Evolutionary conservation across 2,329 filamentous ascomycete genomes (phyloP).

Genomic region (Dendrostoma leiphaemia): DNA sequence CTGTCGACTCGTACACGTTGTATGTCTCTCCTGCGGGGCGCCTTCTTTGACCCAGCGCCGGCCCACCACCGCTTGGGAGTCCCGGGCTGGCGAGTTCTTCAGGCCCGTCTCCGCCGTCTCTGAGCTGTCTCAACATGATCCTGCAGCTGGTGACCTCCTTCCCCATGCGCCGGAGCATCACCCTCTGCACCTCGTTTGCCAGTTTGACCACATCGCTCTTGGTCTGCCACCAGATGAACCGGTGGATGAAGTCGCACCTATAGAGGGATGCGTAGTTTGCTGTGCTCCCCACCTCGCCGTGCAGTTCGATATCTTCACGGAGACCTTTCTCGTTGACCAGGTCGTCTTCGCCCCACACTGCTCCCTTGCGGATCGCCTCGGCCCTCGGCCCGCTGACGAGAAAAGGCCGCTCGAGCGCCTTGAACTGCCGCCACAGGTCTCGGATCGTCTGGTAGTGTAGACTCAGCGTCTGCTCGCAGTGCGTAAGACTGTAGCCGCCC

Average conservation of each 20-base stretch:
- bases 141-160: slow-evolving; percentile 20
- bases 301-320: slow-evolving; percentile 14
- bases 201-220: slow-evolving; percentile 19
- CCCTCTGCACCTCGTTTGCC: slow-evolving; percentile 17
- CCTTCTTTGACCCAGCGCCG: slow-evolving; percentile 1
- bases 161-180: slow-evolving; percentile 21
- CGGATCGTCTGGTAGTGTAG: slow-evolving; percentile 21
- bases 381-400: slow-evolving; percentile 13
- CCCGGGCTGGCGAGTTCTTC: not conserved
- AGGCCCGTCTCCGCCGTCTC: slow-evolving; percentile 1
- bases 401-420: slow-evolving; percentile 22
- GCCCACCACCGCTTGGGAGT: not conserved
- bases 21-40: slow-evolving; percentile 1
- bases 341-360: slow-evolving; percentile 17
- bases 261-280: slow-evolving; percentile 17
- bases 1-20: slow-evolving; percentile 7
- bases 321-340: slow-evolving; percentile 11
- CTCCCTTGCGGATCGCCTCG: slow-evolving; percentile 16
- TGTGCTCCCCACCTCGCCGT: slow-evolving; percentile 10
- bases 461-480: slow-evolving; percentile 21
- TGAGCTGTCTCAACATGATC: slow-evolving; percentile 20
- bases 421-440: slow-evolving; percentile 22
- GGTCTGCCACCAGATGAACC: slow-evolving; percentile 22
- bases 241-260: slow-evolving; percentile 19
- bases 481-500: slow-evolving; percentile 8